Evolutionary conservation across 129 eudicot genomes (phyloP), one percentile per base, ranked within the genome.

Genomic region (Flaveria ramosissima): DNA sequence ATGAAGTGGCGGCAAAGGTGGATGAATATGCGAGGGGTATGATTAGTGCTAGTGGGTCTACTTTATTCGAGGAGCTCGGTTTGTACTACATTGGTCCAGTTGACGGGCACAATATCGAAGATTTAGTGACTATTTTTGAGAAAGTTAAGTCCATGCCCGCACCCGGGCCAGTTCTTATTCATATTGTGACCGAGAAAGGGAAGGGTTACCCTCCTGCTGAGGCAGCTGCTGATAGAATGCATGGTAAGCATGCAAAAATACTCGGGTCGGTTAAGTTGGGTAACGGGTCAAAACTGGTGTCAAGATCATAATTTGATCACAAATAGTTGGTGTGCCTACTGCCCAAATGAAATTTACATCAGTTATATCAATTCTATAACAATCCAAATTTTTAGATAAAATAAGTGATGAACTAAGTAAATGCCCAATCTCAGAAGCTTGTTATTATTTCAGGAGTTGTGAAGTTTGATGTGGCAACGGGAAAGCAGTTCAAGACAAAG

Each of bases 151-250:
- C 88, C 0, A 86, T 81, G 90, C 91, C 92, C 0, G 89, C 96
- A 75, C 89, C 96, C 1, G 96, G 97, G 47, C 97, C 97, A 0
- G 96, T 92, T 69, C 81, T 92, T 19, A 89, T 92, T 68, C 97
- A 92, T 70, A 83, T 92, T 15, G 86, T 92, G 14, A 92, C 97
- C 4, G 97, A 92, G 81, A 92, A 92, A 76, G 97, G 97, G 26
- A 92, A 88, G 57, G 97, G 97, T 21, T 92, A 92, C 66, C 88
- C 96, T 48, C 91, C 91, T 14, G 97, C 97, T 6, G 96, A 92
- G 79, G 87, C 86, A 7, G 95, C 97, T 9, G 83, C 90, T 24
- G 97, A 92, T 59, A 83, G 83, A 77, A 87, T 89, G 92, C 97
- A 92, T 24, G 97, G 97, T 89, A 57, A 80, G 76, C 50, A 45